Evolutionary conservation across 352 stramenopile species (phyloP).

Genomic region (Blastocystis sp.): DNA sequence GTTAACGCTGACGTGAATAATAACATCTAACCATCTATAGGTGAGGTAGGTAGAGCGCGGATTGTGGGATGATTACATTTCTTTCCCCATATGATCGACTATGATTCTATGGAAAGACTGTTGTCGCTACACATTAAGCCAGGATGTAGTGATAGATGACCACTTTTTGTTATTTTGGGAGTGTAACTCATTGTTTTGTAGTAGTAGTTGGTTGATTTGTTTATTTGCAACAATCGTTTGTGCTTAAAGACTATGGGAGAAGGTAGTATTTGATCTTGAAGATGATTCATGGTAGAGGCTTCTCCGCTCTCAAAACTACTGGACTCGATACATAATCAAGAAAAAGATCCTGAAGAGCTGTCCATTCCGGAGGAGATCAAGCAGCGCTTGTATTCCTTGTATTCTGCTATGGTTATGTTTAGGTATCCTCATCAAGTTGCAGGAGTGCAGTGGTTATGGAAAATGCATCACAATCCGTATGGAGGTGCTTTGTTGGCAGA

Average conservation of each 20-base stretch:
- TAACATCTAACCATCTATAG: constrained; percentile 49
- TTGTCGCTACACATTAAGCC: constrained; percentile 39
- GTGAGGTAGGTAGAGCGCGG: constrained; percentile 17
- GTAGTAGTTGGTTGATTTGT: not conserved
- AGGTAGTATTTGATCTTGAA: not conserved
- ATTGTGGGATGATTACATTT: constrained; percentile 53
- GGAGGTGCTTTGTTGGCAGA: constrained; percentile 16
- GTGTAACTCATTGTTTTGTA: not conserved
- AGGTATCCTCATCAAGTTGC: constrained; percentile 24
- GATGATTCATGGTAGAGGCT: not conserved
- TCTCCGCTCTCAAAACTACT: not conserved
- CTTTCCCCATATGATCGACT: constrained; percentile 55
- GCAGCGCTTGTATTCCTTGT: not conserved
- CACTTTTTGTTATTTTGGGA: not conserved
- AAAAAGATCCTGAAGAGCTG: not conserved
- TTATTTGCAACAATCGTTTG: not conserved
- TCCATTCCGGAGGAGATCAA: not conserved
- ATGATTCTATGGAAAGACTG: constrained; percentile 37
- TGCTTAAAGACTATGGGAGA: not conserved
- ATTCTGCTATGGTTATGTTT: not conserved
- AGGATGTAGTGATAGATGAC: constrained; percentile 33
- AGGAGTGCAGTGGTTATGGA: constrained; percentile 39
- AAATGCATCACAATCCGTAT: constrained; percentile 31
- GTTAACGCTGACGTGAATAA: not conserved
- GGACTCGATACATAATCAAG: not conserved